These are phyloP conservation scores for Sporodiniella umbellata DNA, from an alignment of 371 early-diverging fungal species.

Conservation along the genomic window DNA sequence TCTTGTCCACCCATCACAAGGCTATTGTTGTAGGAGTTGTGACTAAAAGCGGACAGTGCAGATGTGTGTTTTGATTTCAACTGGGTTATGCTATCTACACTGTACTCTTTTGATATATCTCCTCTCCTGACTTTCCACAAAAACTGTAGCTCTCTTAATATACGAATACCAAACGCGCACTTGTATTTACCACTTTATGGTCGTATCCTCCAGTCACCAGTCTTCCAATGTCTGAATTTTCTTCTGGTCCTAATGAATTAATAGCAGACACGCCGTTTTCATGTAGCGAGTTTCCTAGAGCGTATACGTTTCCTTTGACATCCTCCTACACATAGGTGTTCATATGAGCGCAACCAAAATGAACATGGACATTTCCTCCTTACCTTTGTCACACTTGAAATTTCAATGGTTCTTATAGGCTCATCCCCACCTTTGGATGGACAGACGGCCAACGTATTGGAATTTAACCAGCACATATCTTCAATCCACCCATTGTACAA, in stretches of 20 bases:
- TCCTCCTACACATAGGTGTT: constrained; percentile 4
- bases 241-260: constrained; percentile 13
- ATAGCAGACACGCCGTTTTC: constrained; percentile 21
- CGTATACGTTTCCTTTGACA: constrained; percentile 24
- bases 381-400: constrained; percentile 9
- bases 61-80: constrained; percentile 24
- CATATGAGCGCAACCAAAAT: not conserved
- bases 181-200: constrained; percentile 24
- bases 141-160: constrained; percentile 3
- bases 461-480: constrained; percentile 34
- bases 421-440: constrained; percentile 9
- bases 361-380: not conserved
- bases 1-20: constrained; percentile 34
- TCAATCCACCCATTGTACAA: constrained; percentile 32
- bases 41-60: constrained; percentile 18
- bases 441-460: constrained; percentile 23
- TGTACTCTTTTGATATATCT: not conserved
- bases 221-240: constrained; percentile 15
- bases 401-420: constrained; percentile 15
- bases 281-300: constrained; percentile 25
- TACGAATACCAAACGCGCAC: not conserved
- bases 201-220: constrained; percentile 40
- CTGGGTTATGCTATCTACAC: not conserved
- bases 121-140: constrained; percentile 17
- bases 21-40: constrained; percentile 13